Evolutionary conservation across 305 asterid species (phyloP), one percentile per base, ranked within the genome.

Genomic region (Ilex paraguariensis): DNA sequence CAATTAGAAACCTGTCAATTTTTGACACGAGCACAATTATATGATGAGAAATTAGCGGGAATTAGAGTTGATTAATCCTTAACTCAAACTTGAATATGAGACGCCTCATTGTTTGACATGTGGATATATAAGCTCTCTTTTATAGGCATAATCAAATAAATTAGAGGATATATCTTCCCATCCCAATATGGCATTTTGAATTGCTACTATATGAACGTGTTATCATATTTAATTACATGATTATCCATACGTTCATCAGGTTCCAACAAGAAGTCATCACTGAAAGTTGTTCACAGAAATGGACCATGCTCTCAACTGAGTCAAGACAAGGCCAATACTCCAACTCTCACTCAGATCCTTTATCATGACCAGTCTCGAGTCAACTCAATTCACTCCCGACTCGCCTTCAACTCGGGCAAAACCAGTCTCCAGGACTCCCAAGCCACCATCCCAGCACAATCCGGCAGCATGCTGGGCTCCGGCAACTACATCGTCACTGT

Each of bases 401-500:
- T 76, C 68, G 51, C 63, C 9, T 69, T 69, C 31, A 30, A 61
- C 7, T 13, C 71, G 0, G 59, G 49, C 13, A 54, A 66, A 1
- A 33, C 73, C 42, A 64, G 63, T 17, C 12, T 67, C 50, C 64
- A 49, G 0, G 75, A 59, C 44, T 62, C 72, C 32, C 84, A 90
- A 49, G 71, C 70, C 16, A 60, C 52, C 54, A 75, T 90, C 70
- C 96, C 96, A 0, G 86, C 70, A 10, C 64, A 73, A 32, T 28
- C 81, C 2, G 95, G 91, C 31, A 3, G 2, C 5, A 11, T 85
- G 63, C 36, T 82, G 7, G 75, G 80, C 60, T 49, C 79, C 0
- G 87, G 79, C 2, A 77, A 86, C 70, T 88, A 91, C 75, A 11
- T 84, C 13, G 84, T 84, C 31, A 40, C 57, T 15, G 15, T 91